These are phyloP conservation scores for Excoecaria cochinchinensis DNA, from an alignment of 345 rosid genomes.

Conservation along the genomic window DNA sequence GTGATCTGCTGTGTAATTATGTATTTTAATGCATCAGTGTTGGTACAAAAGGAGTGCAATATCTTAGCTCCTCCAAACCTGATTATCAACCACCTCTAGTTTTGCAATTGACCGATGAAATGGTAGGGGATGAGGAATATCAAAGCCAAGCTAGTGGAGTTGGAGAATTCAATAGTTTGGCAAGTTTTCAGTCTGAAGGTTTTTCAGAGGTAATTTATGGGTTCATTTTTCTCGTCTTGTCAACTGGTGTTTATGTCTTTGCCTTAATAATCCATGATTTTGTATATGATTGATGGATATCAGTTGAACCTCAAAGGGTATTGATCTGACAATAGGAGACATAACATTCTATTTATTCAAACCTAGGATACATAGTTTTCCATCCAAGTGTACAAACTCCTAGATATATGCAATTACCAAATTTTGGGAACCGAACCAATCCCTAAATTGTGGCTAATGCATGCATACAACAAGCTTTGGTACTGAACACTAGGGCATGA, in stretches of 20 bases:
- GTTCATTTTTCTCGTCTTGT: neutral
- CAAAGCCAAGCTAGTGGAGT: slow-evolving; percentile 17
- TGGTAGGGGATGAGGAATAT: slow-evolving; percentile 36
- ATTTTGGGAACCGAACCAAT: no score
- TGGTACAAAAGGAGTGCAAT: slow-evolving; percentile 34
- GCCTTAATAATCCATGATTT: neutral
- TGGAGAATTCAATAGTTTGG: slow-evolving; percentile 27
- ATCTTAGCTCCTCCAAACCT: slow-evolving; percentile 36
- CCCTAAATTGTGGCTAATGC: no score
- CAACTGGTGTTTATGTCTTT: neutral
- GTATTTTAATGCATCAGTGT: slow-evolving; percentile 28
- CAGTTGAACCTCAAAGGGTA: neutral
- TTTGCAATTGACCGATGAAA: slow-evolving; percentile 33
- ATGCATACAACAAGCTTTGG: neutral
- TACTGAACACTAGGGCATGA: neutral
- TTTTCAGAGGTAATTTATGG: slow-evolving; percentile 32
- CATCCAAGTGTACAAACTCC: neutral
- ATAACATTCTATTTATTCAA: neutral
- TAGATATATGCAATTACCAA: neutral
- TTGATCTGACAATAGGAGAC: neutral
- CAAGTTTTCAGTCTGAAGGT: slow-evolving; percentile 29
- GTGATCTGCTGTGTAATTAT: neutral
- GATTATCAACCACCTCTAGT: slow-evolving; percentile 42
- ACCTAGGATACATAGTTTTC: neutral
- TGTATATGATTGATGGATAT: neutral